These are phyloP conservation scores for Blastobotrys serpentis DNA, from an alignment of 1,139 yeast genomes.

Conservation along the genomic window DNA sequence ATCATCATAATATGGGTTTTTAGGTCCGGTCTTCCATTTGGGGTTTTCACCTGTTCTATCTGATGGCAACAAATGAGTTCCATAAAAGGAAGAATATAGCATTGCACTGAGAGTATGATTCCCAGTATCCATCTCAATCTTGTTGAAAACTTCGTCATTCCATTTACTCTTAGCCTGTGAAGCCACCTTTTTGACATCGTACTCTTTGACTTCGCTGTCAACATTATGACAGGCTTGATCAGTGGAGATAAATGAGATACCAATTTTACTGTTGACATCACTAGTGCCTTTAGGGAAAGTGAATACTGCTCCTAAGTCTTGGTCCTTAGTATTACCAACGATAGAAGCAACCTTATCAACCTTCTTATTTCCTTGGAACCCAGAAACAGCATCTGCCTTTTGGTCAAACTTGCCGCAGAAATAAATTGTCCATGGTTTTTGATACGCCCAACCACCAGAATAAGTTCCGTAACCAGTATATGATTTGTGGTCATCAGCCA, in stretches of 20 bases:
- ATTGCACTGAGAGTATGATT: slow-evolving; percentile 16
- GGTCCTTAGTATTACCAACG: too few relatives aligned
- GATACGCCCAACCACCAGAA: too few relatives aligned
- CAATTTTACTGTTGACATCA: slow-evolving; percentile 35
- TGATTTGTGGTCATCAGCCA: too few relatives aligned
- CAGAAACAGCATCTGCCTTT: too few relatives aligned
- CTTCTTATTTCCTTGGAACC: too few relatives aligned
- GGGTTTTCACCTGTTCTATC: slow-evolving; percentile 43
- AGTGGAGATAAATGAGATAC: slow-evolving; percentile 39
- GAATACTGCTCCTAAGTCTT: too few relatives aligned
- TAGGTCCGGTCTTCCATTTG: slow-evolving; percentile 27
- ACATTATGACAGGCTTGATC: slow-evolving; percentile 39
- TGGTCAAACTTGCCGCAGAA: too few relatives aligned
- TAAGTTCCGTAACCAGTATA: too few relatives aligned
- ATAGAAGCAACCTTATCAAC: too few relatives aligned
- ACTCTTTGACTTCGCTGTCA: slow-evolving; percentile 25
- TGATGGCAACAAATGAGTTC: slow-evolving; percentile 41
- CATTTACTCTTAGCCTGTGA: slow-evolving; percentile 35
- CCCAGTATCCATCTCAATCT: neutral
- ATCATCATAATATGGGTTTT: slow-evolving; percentile 44
- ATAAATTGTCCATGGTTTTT: too few relatives aligned
- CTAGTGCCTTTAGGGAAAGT: neutral
- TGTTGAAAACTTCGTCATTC: slow-evolving; percentile 19
- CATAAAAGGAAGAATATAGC: slow-evolving; percentile 40
- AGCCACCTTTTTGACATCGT: slow-evolving; percentile 28